phyloP scores from a whole-genome alignment of 257 asterid species.

The Echites panduratus region DNA sequence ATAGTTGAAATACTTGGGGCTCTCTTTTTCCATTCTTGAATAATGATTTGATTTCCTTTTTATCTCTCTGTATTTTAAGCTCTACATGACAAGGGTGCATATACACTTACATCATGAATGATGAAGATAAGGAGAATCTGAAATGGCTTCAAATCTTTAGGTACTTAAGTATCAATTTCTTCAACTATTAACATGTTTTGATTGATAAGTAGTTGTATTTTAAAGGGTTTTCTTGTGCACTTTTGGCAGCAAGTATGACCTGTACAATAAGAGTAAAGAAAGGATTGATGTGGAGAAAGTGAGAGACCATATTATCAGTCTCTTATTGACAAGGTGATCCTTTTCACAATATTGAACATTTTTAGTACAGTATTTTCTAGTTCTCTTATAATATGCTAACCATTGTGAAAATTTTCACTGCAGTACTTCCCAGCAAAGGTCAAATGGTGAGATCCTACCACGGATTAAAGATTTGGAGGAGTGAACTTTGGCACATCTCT shows the following conservation, averaged over 20 bases:
- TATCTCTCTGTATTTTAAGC: slow-evolving; percentile 23
- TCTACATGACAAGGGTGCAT: slow-evolving; percentile 33
- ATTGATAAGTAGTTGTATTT: neutral
- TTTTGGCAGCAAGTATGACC: slow-evolving; percentile 34
- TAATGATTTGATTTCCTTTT: neutral
- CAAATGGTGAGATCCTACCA: slow-evolving; percentile 26
- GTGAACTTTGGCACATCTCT: neutral
- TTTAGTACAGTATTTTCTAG: no score
- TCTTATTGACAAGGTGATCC: slow-evolving; percentile 31
- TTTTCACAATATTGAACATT: neutral
- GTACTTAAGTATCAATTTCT: neutral
- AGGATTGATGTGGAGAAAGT: slow-evolving; percentile 34
- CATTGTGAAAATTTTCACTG: neutral
- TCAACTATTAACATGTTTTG: neutral
- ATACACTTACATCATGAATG: slow-evolving; percentile 36
- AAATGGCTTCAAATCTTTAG: slow-evolving; percentile 41
- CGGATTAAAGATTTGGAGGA: neutral
- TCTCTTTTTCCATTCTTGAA: neutral
- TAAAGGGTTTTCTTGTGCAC: neutral
- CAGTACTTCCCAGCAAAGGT: slow-evolving; percentile 42
- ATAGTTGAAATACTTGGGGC: neutral
- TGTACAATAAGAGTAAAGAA: slow-evolving; percentile 34
- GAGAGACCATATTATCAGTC: slow-evolving; percentile 36
- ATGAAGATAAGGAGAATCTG: slow-evolving; percentile 33
- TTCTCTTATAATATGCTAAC: neutral